A percentile compares a stretch with the other conserved stretches of the same genome.
Conservation (phyloP, 2,329 filamentous ascomycete species). For the Grosmannia serpens region DNA sequence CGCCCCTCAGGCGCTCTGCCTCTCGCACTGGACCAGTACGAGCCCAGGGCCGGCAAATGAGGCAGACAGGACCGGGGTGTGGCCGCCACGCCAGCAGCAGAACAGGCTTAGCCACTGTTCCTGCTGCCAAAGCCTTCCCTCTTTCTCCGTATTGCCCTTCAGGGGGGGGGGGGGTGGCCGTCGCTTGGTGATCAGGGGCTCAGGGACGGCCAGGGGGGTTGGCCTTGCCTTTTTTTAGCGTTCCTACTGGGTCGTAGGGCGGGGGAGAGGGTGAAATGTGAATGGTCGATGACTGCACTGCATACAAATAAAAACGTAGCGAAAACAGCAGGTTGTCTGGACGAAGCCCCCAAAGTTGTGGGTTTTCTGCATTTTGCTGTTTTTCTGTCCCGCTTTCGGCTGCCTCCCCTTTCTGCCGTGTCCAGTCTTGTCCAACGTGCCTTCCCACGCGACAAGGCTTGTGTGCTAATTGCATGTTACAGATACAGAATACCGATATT, state of each 20-base stretch:
- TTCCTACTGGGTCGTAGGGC: background rate
- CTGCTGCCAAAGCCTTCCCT: background rate
- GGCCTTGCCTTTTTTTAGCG: background rate
- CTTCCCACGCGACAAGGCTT: background rate
- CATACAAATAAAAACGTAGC: background rate
- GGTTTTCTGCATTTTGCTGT: background rate
- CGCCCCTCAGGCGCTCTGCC: too few species aligned
- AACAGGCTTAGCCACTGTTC: background rate
- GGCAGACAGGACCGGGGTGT: background rate
- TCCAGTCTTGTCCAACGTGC: background rate
- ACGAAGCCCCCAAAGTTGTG: too few species aligned
- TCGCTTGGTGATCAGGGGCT: background rate
- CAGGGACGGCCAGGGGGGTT: background rate
- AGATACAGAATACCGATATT: background rate
- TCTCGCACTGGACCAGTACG: background rate
- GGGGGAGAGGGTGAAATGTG: background rate
- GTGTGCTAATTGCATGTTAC: background rate
- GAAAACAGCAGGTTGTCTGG: background rate
- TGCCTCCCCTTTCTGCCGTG: background rate
- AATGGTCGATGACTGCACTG: background rate
- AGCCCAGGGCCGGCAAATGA: conserved; percentile 1
- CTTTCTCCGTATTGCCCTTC: background rate
- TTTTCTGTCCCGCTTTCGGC: background rate
- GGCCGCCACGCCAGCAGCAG: background rate
- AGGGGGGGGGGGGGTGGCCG: too few species aligned